Evolutionary conservation across 2,329 filamentous ascomycete species (phyloP).

Genomic region (Lasiodiplodia hormozganensis): DNA sequence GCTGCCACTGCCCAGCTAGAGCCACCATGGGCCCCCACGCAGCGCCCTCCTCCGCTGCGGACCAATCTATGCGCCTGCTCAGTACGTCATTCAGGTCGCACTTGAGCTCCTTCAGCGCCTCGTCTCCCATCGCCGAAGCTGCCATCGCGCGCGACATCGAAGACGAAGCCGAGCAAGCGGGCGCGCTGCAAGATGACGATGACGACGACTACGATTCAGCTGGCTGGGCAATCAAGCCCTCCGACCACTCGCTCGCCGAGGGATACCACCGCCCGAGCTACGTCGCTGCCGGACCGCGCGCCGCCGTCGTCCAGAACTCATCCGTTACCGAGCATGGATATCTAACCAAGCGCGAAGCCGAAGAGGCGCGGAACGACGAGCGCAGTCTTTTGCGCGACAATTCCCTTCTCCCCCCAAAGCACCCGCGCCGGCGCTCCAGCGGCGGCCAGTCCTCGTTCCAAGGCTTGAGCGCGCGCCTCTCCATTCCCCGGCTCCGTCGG

Average conservation of each 20-base stretch:
- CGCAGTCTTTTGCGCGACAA: slow-evolving; percentile 66
- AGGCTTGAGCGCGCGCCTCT: slow-evolving; percentile 39
- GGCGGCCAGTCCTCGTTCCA: slow-evolving; percentile 36
- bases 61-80: slow-evolving; percentile 24
- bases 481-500: slow-evolving; percentile 40
- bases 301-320: slow-evolving; percentile 71
- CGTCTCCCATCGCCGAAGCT: slow-evolving; percentile 45
- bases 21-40: slow-evolving; percentile 19
- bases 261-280: slow-evolving; percentile 80
- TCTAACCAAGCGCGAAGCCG: slow-evolving; percentile 60
- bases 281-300: slow-evolving; percentile 74
- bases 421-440: slow-evolving; percentile 47
- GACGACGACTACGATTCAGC: slow-evolving; percentile 65
- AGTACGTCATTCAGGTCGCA: slow-evolving; percentile 33
- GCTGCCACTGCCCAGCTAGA: background rate
- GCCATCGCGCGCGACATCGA: slow-evolving; percentile 48
- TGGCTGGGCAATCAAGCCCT: slow-evolving; percentile 52
- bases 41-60: slow-evolving; percentile 1
- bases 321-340: slow-evolving; percentile 55
- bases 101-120: slow-evolving; percentile 33
- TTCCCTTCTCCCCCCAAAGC: slow-evolving; percentile 62
- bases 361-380: slow-evolving; percentile 63
- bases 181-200: background rate
- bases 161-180: slow-evolving; percentile 36
- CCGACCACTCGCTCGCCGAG: slow-evolving; percentile 59